These are phyloP conservation scores for Lachancea nothofagi DNA, from an alignment of 805 yeast genomes.

Conservation along the genomic window DNA sequence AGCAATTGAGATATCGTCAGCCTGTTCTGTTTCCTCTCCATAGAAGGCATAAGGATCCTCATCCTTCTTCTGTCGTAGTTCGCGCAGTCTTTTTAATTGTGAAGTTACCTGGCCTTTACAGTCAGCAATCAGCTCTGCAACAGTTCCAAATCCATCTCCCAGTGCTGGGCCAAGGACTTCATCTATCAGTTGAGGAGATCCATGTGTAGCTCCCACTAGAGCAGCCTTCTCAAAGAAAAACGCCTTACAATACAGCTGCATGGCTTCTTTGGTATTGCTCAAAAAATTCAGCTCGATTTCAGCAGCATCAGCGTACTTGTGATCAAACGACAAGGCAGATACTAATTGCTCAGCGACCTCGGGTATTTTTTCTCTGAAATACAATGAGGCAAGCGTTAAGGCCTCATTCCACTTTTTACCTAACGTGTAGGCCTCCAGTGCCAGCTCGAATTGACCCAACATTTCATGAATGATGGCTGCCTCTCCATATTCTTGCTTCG, in stretches of 20 bases:
- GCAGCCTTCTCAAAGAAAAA: conserved; percentile 73
- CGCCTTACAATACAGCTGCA: conserved; percentile 65
- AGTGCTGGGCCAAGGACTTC: conserved; percentile 64
- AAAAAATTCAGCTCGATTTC: conserved; percentile 61
- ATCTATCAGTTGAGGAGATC: conserved; percentile 43
- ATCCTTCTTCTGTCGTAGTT: conserved; percentile 73
- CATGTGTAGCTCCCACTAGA: conserved; percentile 48
- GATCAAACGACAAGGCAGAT: conserved; percentile 55
- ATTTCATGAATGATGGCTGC: conserved; percentile 77
- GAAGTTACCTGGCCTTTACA: conserved; percentile 80
- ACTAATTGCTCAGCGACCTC: conserved; percentile 58
- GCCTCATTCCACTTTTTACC: conserved; percentile 88
- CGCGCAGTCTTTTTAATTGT: conserved; percentile 78
- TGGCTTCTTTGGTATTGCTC: conserved; percentile 54
- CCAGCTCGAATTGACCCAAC: conserved; percentile 49
- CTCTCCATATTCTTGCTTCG: conserved; percentile 55
- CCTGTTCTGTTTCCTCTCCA: conserved; percentile 67
- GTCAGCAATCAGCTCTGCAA: conserved; percentile 90
- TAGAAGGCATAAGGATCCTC: conserved; percentile 84
- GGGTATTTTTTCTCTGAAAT: conserved; percentile 36
- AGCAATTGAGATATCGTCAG: conserved; percentile 92
- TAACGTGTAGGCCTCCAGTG: conserved; percentile 61
- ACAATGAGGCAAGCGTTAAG: conserved; percentile 47
- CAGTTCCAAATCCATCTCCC: conserved; percentile 80
- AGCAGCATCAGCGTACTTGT: conserved; percentile 76